Evolutionary conservation across 768 basidiomycete genomes (phyloP).

Genomic region (Boletus edulis): DNA sequence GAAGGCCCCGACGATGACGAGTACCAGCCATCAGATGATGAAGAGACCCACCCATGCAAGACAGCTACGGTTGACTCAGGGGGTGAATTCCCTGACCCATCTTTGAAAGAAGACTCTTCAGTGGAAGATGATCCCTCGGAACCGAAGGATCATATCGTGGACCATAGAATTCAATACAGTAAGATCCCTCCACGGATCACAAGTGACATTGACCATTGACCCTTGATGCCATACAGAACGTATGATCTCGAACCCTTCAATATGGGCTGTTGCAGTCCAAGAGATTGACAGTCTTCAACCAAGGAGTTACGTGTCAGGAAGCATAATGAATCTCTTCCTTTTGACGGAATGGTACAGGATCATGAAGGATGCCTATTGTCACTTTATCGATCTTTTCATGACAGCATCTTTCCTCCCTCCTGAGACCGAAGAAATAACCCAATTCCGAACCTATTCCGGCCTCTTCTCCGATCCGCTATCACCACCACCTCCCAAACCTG

Average conservation of each 20-base stretch:
- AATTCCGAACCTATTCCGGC: neutral
- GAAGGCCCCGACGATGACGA: too few species aligned
- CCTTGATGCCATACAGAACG: neutral
- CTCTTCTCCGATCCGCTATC: neutral
- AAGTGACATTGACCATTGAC: too few species aligned
- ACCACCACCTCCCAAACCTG: neutral
- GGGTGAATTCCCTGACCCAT: too few species aligned
- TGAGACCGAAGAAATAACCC: neutral
- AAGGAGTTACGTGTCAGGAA: neutral
- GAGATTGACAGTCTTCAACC: constrained; percentile 5
- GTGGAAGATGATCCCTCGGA: too few species aligned
- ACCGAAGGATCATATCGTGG: neutral
- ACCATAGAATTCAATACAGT: neutral
- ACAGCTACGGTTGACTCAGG: too few species aligned
- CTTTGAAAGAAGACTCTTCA: too few species aligned
- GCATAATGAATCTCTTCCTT: constrained; percentile 6
- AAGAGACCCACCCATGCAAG: too few species aligned
- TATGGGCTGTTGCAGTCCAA: constrained; percentile 2
- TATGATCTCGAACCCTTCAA: neutral
- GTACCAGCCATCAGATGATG: neutral
- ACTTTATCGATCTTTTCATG: constrained; percentile 4
- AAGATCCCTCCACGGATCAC: too few species aligned
- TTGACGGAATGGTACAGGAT: neutral
- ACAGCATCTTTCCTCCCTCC: neutral
- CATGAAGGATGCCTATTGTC: neutral